These are phyloP conservation scores for Tieghemostelium lacteum DNA, from an alignment of 78 protist genomes.

Conservation along the genomic window DNA sequence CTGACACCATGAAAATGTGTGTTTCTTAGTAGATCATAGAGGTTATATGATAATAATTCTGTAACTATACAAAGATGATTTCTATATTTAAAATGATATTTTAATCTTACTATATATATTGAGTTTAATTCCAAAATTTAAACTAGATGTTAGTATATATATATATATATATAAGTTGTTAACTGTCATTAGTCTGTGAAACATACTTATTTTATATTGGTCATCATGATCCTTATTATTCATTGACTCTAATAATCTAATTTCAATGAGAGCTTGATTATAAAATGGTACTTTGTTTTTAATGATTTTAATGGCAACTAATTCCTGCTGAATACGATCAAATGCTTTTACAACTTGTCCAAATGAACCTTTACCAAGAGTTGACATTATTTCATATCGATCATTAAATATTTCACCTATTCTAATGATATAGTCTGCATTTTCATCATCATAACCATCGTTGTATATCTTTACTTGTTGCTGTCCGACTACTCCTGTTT, in stretches of 20 bases:
- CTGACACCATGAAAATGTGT: slow-evolving; percentile 93
- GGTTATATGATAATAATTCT: slow-evolving; percentile 90
- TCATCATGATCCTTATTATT: slow-evolving; percentile 79
- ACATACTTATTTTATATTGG: slow-evolving; percentile 62
- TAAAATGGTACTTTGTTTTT: slow-evolving; percentile 90
- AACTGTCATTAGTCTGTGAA: background rate
- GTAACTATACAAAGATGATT: slow-evolving; percentile 84
- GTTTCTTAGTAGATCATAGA: slow-evolving; percentile 93
- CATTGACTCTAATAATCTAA: slow-evolving; percentile 82
- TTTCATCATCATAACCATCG: slow-evolving; percentile 76
- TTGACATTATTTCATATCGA: slow-evolving; percentile 63
- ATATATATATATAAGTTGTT: background rate
- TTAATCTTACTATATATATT: slow-evolving; percentile 43
- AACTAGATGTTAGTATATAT: background rate
- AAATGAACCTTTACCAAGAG: slow-evolving; percentile 95
- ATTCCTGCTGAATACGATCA: slow-evolving; percentile 59
- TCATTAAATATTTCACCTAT: slow-evolving; percentile 57
- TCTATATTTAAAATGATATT: slow-evolving; percentile 70
- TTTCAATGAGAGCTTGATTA: slow-evolving; percentile 89
- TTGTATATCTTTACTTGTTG: background rate
- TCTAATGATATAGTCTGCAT: slow-evolving; percentile 76
- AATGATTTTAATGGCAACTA: slow-evolving; percentile 95
- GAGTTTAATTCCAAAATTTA: background rate
- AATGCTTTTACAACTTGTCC: slow-evolving; percentile 93
- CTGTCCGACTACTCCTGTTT: background rate